A percentile compares a stretch with the other conserved stretches of the same genome.
These are phyloP conservation scores for Geoglossum cookeanum DNA, from an alignment of 2,329 filamentous ascomycete species.

Conservation along the genomic window DNA sequence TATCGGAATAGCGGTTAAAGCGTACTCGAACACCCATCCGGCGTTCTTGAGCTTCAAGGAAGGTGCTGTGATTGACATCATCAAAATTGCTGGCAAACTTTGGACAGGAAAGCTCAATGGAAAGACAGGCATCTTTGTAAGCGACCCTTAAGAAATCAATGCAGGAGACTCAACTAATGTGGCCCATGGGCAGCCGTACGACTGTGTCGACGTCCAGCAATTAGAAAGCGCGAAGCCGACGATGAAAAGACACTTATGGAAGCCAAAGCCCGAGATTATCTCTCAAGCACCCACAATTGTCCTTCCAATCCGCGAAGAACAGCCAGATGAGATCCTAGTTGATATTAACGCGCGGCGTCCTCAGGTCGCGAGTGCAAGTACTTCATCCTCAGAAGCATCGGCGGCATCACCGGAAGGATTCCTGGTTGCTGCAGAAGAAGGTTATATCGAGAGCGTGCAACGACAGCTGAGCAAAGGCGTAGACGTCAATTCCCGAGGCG, in stretches of 20 bases:
- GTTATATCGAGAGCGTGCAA: conserved; percentile 7
- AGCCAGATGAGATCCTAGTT: too few relatives aligned
- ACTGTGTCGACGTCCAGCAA: too few relatives aligned
- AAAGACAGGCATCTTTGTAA: background rate
- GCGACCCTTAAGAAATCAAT: background rate
- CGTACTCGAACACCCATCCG: background rate
- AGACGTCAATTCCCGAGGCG: conserved; percentile 11
- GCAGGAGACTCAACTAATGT: too few relatives aligned
- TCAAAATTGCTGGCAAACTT: background rate
- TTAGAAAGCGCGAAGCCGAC: too few relatives aligned
- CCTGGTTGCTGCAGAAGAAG: background rate
- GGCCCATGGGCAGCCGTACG: too few relatives aligned
- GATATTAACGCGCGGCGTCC: too few relatives aligned
- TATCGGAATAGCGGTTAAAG: background rate
- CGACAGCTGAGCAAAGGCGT: conserved; percentile 12
- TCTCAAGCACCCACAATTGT: too few relatives aligned
- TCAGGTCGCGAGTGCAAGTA: too few relatives aligned
- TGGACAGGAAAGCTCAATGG: background rate
- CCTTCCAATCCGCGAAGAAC: too few relatives aligned
- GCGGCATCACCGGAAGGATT: background rate
- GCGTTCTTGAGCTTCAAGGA: background rate
- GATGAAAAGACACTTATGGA: too few relatives aligned
- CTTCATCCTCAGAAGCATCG: too few relatives aligned
- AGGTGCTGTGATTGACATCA: background rate
- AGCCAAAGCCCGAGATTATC: too few relatives aligned